Evolutionary conservation across 2,329 filamentous ascomycete species (phyloP), one percentile per base, ranked within the genome.

Genomic region (Sarocladiaceae sp.): DNA sequence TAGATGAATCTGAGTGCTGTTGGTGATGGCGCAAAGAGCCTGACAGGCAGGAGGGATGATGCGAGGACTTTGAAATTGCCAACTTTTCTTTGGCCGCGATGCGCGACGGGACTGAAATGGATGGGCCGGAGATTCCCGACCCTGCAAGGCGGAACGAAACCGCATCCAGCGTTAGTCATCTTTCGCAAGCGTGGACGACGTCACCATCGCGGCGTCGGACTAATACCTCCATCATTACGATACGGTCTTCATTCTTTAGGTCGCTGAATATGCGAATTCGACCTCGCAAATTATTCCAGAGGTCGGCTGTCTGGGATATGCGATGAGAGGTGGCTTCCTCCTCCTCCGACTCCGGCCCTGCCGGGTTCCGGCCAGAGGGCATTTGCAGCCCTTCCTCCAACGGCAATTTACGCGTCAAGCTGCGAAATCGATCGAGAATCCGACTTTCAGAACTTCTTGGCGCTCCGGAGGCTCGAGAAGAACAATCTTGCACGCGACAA

Each of bases 301-400:
- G 13, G 4, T 12, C 13, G 3, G 11, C 23, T 26, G n/a, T n/a
- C 13, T 28, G 62, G 33, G 56, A 61, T 53, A 57, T 69, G 70
- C 68, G 56, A 79, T 80, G 76, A 76, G 71, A 63, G 61, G 67
- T 62, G 68, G 65, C 58, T 66, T 73, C 59, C 58, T 68, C 53
- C 56, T 75, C 37, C 66, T 73, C 67, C 72, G 74, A 60, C 64
- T 71, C 56, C 64, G 64, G 70, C 60, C 76, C 64, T 58, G 63
- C 67, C 48, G 63, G 60, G 57, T 54, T 67, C 52, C 44, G 7
- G 22, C 20, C 10, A 29, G 23, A 31, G 28, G 28, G 7, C 13
- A 12, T 48, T 20, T 11, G 25, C 44, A 48, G 28, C n/a, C 44
- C 12, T 33, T 11, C n/a, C 26, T 31, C 5, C 26, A 4, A 28